Conservation (phyloP, 2,329 filamentous ascomycete species). For the Xenoacremonium recifei region DNA sequence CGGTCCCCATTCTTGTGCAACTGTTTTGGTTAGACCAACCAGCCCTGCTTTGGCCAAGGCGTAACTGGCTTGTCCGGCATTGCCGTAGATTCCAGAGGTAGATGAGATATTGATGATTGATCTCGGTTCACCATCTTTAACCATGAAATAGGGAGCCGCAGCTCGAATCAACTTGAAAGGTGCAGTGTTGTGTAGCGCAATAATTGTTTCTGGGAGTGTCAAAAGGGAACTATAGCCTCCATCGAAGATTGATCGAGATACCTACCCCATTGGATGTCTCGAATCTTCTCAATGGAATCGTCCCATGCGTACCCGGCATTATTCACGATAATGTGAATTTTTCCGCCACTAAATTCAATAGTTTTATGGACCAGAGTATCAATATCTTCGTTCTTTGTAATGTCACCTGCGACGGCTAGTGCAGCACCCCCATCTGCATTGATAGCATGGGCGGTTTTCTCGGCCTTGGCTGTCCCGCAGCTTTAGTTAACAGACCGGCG, state of each 20-base stretch:
- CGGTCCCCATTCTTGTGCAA: constrained; percentile 75
- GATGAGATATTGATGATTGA: constrained; percentile 74
- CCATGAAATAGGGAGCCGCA: constrained; percentile 5
- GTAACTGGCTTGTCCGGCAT: constrained; percentile 82
- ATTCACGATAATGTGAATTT: constrained; percentile 11
- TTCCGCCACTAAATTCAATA: constrained; percentile 6
- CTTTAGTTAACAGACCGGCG: background rate
- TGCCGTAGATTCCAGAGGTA: constrained; percentile 74
- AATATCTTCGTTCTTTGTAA: constrained; percentile 8
- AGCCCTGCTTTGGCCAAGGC: constrained; percentile 76
- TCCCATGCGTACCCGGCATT: constrained; percentile 12
- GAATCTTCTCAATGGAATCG: background rate
- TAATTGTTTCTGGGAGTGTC: constrained; percentile 3
- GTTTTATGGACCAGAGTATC: constrained; percentile 3
- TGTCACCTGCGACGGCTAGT: constrained; percentile 6
- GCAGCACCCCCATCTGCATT: constrained; percentile 5
- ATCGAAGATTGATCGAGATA: background rate
- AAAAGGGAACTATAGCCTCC: background rate
- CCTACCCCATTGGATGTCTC: background rate
- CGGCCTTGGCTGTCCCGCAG: background rate
- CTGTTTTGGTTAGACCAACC: constrained; percentile 73
- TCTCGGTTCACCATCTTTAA: background rate
- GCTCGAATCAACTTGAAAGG: constrained; percentile 7
- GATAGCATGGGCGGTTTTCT: constrained; percentile 6
- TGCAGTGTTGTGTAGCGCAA: constrained; percentile 4